These are phyloP conservation scores for Mycena rebaudengoi DNA, from an alignment of 768 basidiomycete species.

Conservation along the genomic window DNA sequence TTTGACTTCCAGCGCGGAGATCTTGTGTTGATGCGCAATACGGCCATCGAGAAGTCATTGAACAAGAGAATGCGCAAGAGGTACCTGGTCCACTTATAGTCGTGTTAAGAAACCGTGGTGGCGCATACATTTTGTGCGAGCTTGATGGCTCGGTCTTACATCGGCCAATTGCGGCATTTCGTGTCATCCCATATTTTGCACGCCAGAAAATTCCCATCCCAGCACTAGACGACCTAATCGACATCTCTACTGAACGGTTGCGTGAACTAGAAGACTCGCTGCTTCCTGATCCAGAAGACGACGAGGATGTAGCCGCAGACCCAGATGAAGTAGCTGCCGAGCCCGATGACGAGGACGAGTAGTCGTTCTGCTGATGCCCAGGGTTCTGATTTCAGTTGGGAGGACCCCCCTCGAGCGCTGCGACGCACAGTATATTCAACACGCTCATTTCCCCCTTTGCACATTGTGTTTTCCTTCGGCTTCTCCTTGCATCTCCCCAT, in stretches of 20 bases:
- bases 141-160: too few relatives aligned
- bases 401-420: too few relatives aligned
- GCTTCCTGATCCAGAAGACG: neutral
- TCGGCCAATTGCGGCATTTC: slow-evolving; percentile 38
- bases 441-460: too few relatives aligned
- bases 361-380: too few relatives aligned
- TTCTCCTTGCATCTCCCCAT: too few relatives aligned
- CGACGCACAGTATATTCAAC: too few relatives aligned
- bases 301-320: neutral
- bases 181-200: slow-evolving; percentile 33
- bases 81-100: slow-evolving; percentile 47
- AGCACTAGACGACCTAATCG: slow-evolving; percentile 21
- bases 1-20: slow-evolving; percentile 41
- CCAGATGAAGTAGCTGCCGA: neutral
- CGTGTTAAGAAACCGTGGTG: slow-evolving; percentile 32
- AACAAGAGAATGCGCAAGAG: slow-evolving; percentile 35
- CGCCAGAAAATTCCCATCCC: slow-evolving; percentile 11
- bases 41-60: slow-evolving; percentile 36
- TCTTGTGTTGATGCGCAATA: slow-evolving; percentile 40
- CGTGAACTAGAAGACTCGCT: neutral
- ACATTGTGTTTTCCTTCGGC: too few relatives aligned
- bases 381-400: too few relatives aligned
- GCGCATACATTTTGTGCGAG: slow-evolving; percentile 33
- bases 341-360: too few relatives aligned
- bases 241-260: slow-evolving; percentile 15